Base-by-base conservation (phyloP, 2,329 filamentous ascomycete genomes). In the Colletotrichum ledebouriae region DNA sequence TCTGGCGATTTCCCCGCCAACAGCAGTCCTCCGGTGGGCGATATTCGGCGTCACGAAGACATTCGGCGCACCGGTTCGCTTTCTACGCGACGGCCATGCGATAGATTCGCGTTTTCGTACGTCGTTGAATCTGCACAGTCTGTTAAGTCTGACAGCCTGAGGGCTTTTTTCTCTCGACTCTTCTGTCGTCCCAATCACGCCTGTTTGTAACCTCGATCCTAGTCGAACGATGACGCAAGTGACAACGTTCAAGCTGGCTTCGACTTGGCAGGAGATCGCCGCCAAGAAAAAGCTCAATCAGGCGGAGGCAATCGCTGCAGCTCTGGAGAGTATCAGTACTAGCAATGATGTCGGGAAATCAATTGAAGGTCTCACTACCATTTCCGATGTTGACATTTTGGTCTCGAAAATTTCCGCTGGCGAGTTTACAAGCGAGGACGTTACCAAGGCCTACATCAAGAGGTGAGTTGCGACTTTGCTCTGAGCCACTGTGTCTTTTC, bases 211-310 rank as follows among this genome's bases (percentile, higher is more conserved):
- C 29, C 11, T 13, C 33, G 17, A 46, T 17, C 4, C n/a, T 13
- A 12, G 34, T 2, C 42, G 12, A 22, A 33, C 10, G n/a, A 53
- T 59, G 59, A 64, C 39, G 37, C 34, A 50, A 52, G 15, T 17
- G 2, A 41, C 25, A 3, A 53, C 6, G 4, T 3, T 37, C n/a
- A 17, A 63, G 11, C 52, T 44, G 1, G 12, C 25, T 0, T 12
- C 15, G 1, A 42, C 4, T 3, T 67, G 64, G 64, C 37, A 67
- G 6, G 59, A 59, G 6, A 46, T 63, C 0, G 59, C 20, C 1
- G 37, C 64, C 39, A 58, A 53, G 44, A 67, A 67, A 25, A 44
- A 46, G 13, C 59, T 41, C 6, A 15, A 33, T 6, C 53, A 37
- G 22, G 50, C 52, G 1, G 52, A 64, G 10, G 37, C 59, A 5